Base-by-base conservation (phyloP, 2,329 filamentous ascomycete genomes). In the Pseudopyricularia javanii region DNA sequence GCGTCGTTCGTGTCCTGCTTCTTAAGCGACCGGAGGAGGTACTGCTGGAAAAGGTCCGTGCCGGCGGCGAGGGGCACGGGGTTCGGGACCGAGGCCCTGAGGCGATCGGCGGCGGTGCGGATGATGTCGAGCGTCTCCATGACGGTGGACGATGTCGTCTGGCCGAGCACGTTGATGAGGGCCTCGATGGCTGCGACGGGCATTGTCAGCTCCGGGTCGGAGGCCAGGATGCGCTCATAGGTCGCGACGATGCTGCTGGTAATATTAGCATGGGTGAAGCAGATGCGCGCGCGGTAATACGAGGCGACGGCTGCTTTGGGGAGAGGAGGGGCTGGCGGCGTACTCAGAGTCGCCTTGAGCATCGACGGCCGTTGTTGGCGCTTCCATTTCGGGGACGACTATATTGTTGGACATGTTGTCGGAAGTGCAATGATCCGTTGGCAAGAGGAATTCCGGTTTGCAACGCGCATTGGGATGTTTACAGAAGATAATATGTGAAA, bases 41-140 rank as follows among this genome's bases (percentile, higher is more conserved):
- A 97, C 65, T 91, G 86, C 66, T 93, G 87, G 74, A 98, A 97
- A 55, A 97, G 82, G 67, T 96, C 91, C 55, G 91, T 95, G 62
- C 93, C 93, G 53, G 94, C 93, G 49, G 88, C 90, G 15, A 97
- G 81, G 4, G 91, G 91, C 54, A 97, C 88, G 14, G 91, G 88
- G 70, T 98, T 97, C 7, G 85, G 77, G 52, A 95, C 85, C 20
- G 83, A 82, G 54, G 76, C 75, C 67, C 91, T 91, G 58, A 98
- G 80, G 61, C 82, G 80, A 51, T 80, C 75, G 50, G 88, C 91
- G 64, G 93, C 85, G 48, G 78, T 80, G 63, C 85, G 83, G 57
- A 97, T 80, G 47, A 91, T 81, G 60, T 91, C 85, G 65, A 97
- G 85, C 34, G 91, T 96, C 73, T 98, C 93, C 70, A 86, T 91